phyloP scores from a whole-genome alignment of 164 flowering plant species.

The Malania oleifera region DNA sequence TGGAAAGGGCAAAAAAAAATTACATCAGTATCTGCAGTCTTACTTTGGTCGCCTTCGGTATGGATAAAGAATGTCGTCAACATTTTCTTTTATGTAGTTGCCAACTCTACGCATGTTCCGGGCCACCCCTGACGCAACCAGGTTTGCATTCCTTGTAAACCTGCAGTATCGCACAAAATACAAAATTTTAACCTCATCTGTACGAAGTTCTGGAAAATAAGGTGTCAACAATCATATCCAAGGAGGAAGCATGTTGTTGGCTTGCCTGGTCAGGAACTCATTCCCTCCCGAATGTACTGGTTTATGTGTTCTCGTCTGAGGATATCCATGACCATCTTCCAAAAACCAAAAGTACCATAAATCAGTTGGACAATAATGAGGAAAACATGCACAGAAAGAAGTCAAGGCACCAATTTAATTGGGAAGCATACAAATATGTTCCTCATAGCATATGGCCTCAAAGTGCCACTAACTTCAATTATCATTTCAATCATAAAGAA shows the following conservation, averaged over 20 bases:
- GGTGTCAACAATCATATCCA: neutral
- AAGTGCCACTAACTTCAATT: neutral
- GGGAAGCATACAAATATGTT: too few species aligned
- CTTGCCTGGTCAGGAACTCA: constrained; percentile 2
- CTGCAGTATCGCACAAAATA: constrained; percentile 29
- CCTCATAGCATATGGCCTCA: too few species aligned
- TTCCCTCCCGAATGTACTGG: neutral
- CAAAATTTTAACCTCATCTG: neutral
- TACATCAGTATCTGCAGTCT: neutral
- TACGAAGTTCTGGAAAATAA: neutral
- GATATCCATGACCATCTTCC: neutral
- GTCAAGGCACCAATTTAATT: neutral
- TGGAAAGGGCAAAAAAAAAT: too few species aligned
- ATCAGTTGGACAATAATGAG: neutral
- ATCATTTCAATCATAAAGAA: neutral
- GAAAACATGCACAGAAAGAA: neutral
- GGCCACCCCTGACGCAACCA: constrained; percentile 71
- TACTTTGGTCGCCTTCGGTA: constrained; percentile 68
- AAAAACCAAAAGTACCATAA: neutral
- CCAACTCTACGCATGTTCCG: constrained; percentile 59
- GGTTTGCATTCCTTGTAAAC: constrained; percentile 62
- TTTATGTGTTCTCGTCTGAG: neutral
- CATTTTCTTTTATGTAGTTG: constrained; percentile 48
- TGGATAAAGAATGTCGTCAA: constrained; percentile 67
- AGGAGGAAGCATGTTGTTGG: neutral